Evolutionary conservation across 352 stramenopile genomes (phyloP).

Genomic region (Pythium angustatum): DNA sequence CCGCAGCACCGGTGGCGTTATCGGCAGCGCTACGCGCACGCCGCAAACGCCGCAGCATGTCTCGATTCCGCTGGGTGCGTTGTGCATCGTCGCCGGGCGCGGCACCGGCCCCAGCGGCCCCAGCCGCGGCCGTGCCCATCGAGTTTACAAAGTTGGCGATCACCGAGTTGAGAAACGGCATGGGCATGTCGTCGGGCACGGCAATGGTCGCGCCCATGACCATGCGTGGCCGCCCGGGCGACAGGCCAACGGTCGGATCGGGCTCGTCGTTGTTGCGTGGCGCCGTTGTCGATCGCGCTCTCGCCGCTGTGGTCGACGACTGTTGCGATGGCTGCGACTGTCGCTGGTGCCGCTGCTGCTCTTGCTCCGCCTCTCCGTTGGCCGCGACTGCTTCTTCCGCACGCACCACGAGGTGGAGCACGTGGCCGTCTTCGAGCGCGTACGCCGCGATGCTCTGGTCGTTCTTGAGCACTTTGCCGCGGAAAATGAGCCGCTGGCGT

Average conservation of each 20-base stretch:
- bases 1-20: background rate
- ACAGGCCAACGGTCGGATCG: constrained; percentile 45
- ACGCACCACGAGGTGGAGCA: constrained; percentile 76
- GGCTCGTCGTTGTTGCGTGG: constrained; percentile 70
- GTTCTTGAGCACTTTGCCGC: constrained; percentile 87
- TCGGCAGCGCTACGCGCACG: constrained; percentile 7
- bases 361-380: background rate
- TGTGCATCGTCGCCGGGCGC: constrained; percentile 4
- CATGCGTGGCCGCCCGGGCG: constrained; percentile 36
- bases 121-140: constrained; percentile 20
- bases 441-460: constrained; percentile 75
- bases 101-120: background rate
- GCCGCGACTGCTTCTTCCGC: constrained; percentile 29
- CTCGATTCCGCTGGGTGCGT: constrained; percentile 19
- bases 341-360: constrained; percentile 6
- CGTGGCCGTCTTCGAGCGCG: constrained; percentile 79
- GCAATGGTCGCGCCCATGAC: constrained; percentile 81
- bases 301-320: background rate
- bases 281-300: background rate
- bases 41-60: constrained; percentile 24
- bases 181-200: constrained; percentile 65
- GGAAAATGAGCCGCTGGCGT: constrained; percentile 84
- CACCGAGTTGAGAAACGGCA: constrained; percentile 85
- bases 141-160: constrained; percentile 73
- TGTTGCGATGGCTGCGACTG: background rate